A percentile compares a stretch with the other conserved stretches of the same genome.
Evolutionary conservation across 768 basidiomycete species (phyloP).

Genomic region (Leccinum truebloodii): DNA sequence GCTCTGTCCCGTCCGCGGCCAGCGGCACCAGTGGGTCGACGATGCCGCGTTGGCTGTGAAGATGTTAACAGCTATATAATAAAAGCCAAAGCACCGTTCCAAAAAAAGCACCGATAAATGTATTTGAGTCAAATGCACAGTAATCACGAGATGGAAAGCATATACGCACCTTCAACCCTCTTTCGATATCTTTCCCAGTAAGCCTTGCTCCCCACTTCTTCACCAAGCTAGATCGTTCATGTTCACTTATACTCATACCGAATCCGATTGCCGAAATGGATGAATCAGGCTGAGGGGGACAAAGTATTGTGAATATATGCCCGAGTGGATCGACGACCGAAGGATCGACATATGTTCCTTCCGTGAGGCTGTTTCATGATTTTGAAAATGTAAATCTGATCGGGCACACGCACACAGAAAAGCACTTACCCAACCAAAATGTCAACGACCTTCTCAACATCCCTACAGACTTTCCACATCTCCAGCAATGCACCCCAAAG

Average conservation of each 20-base stretch:
- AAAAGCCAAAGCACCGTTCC: neutral
- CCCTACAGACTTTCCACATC: slow-evolving; percentile 27
- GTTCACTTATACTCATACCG: slow-evolving; percentile 17
- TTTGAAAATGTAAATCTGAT: neutral
- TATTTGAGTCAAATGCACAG: neutral
- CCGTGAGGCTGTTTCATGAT: slow-evolving; percentile 21
- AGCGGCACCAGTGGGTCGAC: slow-evolving; percentile 19
- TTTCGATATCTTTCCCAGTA: slow-evolving; percentile 62
- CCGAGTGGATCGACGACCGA: slow-evolving; percentile 28
- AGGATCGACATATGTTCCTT: slow-evolving; percentile 28
- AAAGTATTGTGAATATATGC: slow-evolving; percentile 30
- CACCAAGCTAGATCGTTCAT: slow-evolving; percentile 55
- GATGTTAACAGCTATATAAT: slow-evolving; percentile 24
- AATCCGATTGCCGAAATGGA: slow-evolving; percentile 2
- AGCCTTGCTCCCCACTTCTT: slow-evolving; percentile 86
- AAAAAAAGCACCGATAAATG: neutral
- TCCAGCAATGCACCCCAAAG: slow-evolving; percentile 30
- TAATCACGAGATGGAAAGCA: neutral
- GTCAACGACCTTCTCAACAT: slow-evolving; percentile 24
- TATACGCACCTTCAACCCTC: slow-evolving; percentile 63
- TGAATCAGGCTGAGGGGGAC: slow-evolving; percentile 11
- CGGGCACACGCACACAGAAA: neutral
- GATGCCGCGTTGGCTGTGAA: slow-evolving; percentile 18
- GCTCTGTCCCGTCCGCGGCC: slow-evolving; percentile 25
- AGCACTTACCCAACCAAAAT: slow-evolving; percentile 28